Evolutionary conservation across 768 basidiomycete species (phyloP), one percentile per base, ranked within the genome.

Genomic region (Lactarius sanguifluus): DNA sequence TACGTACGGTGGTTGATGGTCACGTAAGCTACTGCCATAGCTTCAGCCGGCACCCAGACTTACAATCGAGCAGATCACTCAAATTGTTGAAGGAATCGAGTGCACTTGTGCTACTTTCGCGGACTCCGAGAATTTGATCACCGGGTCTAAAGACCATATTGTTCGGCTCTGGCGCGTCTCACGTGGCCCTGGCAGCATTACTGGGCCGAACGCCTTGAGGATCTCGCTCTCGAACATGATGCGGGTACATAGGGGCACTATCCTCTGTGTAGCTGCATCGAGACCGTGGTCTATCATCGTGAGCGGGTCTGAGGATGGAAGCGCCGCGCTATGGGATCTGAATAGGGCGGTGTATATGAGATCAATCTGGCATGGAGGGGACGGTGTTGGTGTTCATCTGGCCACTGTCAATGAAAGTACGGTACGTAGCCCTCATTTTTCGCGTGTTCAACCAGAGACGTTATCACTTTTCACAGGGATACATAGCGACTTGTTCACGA

Each of bases 281-380:
- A 80, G 89, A 52, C 77, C 88, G 2, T 96, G 95, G 95, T 92
- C 91, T 1, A 71, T 94, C 28, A 84, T 86, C 28, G 83, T 95
- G 54, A 95, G 91, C 69, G 93, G 93, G 12, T 91, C 91, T 18
- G 83, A 85, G 72, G 94, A 96, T 71, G 92, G 94, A 1, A 92
- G 88, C 67, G 92, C 90, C 0, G 89, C 89, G 4, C 64, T 96
- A 3, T 97, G 95, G 95, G 95, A 96, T 75, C 81, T 94, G 61
- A 96, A 97, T 73, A 80, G 86, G 32, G 90, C 90, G 9, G 78
- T 86, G 9, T 96, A 97, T 69, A 85, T 91, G 15, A 80, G 89
- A 62, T 91, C 92, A 0, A 89, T 94, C 36, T 89, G 89, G 84
- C 91, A 93, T 64, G 82, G 81, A 13, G 66, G 73, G 0, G 72